phyloP scores from a whole-genome alignment of 345 rosid genomes.

The Durio zibethinus region DNA sequence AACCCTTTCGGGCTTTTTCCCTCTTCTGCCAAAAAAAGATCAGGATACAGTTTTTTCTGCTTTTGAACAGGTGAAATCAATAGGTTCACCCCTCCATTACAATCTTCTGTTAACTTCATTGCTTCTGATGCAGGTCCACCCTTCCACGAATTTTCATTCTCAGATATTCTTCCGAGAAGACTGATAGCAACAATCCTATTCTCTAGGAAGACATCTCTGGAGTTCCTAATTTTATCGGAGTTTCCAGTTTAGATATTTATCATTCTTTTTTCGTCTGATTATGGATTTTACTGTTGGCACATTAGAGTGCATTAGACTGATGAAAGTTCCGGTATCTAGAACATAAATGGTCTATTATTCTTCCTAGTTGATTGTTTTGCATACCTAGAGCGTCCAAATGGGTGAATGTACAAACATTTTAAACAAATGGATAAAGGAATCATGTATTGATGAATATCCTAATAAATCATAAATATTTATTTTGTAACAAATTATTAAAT shows the following conservation, averaged over 20 bases:
- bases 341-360: neutral
- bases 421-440: no score
- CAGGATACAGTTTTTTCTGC: neutral
- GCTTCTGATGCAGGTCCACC: conserved; percentile 66
- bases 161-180: conserved; percentile 57
- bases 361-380: neutral
- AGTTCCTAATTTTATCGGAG: conserved; percentile 3
- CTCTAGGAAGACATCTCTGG: neutral
- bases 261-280: neutral
- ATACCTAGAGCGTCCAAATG: neutral
- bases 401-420: no score
- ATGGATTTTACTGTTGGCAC: neutral
- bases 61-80: neutral
- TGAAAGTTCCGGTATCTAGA: neutral
- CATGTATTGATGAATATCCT: no score
- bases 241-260: neutral
- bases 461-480: no score
- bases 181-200: conserved; percentile 4
- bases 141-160: conserved; percentile 76
- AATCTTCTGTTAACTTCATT: neutral
- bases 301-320: neutral
- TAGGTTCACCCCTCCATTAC: neutral
- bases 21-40: no score
- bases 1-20: neutral
- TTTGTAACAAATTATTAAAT: no score